phyloP scores from a whole-genome alignment of 2,329 filamentous ascomycete species.

The Pseudonectria buxi region DNA sequence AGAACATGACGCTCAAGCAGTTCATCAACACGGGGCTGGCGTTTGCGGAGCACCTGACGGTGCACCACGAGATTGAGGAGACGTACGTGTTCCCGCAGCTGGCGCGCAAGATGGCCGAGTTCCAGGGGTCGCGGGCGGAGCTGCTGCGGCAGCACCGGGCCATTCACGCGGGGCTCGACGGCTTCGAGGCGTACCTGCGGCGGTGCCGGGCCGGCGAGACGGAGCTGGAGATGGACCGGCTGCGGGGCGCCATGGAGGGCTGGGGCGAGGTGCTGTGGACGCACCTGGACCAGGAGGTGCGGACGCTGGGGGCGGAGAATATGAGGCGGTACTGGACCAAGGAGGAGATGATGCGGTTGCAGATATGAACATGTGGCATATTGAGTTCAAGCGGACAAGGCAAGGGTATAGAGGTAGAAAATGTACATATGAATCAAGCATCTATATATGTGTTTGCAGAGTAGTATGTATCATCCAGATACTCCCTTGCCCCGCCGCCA shows the following conservation, averaged over 20 bases:
- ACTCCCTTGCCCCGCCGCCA: too few relatives aligned
- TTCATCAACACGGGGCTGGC: constrained; percentile 63
- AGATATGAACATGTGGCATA: constrained; percentile 44
- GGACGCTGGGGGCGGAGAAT: constrained; percentile 71
- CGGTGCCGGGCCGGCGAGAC: constrained; percentile 56
- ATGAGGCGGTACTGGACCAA: constrained; percentile 78
- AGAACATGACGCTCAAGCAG: constrained; percentile 57
- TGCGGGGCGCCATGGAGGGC: constrained; percentile 66
- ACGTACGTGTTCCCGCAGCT: constrained; percentile 71
- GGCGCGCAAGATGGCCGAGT: constrained; percentile 72
- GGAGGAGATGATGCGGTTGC: constrained; percentile 66
- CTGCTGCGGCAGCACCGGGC: constrained; percentile 67
- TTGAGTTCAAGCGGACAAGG: constrained; percentile 1
- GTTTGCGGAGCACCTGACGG: constrained; percentile 63
- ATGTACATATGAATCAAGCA: too few relatives aligned
- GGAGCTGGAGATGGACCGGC: constrained; percentile 47
- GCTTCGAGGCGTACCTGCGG: constrained; percentile 58
- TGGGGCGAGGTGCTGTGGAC: constrained; percentile 76
- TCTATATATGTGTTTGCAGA: constrained; percentile 4
- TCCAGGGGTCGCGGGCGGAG: constrained; percentile 48
- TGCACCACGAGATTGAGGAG: constrained; percentile 82
- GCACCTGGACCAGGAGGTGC: constrained; percentile 81
- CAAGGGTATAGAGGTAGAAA: not conserved
- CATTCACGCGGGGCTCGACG: constrained; percentile 72
- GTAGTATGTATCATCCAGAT: not conserved